A percentile compares a stretch with the other conserved stretches of the same genome.
These are phyloP conservation scores for Rhododendron simsii DNA, from an alignment of 148 eudicot genomes.

Conservation along the genomic window DNA sequence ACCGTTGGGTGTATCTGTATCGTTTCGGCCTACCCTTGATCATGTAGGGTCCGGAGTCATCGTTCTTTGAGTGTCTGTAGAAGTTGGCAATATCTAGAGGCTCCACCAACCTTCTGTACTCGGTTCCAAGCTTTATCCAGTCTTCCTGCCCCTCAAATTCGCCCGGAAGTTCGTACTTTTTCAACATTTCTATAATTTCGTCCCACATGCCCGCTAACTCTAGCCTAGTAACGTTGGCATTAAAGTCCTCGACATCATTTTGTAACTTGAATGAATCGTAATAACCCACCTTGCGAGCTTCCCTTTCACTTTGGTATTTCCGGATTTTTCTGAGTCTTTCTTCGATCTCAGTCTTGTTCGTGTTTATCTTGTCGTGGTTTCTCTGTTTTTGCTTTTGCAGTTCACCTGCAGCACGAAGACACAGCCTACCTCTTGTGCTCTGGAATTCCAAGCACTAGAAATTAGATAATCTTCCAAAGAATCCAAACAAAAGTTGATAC, in stretches of 20 bases:
- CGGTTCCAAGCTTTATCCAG: constrained; percentile 87
- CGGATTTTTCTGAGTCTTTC: constrained; percentile 34
- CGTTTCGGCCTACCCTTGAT: constrained; percentile 64
- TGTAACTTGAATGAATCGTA: constrained; percentile 82
- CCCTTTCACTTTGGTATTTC: constrained; percentile 46
- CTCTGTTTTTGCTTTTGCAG: constrained; percentile 51
- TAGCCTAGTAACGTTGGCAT: constrained; percentile 57
- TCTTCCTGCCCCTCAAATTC: constrained; percentile 65
- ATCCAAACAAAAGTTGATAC: neutral
- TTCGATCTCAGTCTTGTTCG: constrained; percentile 43
- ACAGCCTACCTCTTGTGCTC: constrained; percentile 75
- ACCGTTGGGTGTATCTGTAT: constrained; percentile 60
- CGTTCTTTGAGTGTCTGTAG: constrained; percentile 65
- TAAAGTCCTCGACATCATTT: constrained; percentile 47
- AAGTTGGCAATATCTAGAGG: constrained; percentile 89
- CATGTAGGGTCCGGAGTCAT: constrained; percentile 82
- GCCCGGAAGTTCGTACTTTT: constrained; percentile 71
- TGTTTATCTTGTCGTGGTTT: constrained; percentile 49
- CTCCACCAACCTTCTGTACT: constrained; percentile 66
- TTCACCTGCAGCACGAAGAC: constrained; percentile 83
- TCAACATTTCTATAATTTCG: constrained; percentile 81
- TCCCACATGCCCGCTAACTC: constrained; percentile 94
- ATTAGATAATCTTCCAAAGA: constrained; percentile 2
- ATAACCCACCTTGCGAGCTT: constrained; percentile 49
- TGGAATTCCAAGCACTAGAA: constrained; percentile 25